Evolutionary conservation across 768 basidiomycete species (phyloP).

Genomic region (Clitopilus hobsonii): DNA sequence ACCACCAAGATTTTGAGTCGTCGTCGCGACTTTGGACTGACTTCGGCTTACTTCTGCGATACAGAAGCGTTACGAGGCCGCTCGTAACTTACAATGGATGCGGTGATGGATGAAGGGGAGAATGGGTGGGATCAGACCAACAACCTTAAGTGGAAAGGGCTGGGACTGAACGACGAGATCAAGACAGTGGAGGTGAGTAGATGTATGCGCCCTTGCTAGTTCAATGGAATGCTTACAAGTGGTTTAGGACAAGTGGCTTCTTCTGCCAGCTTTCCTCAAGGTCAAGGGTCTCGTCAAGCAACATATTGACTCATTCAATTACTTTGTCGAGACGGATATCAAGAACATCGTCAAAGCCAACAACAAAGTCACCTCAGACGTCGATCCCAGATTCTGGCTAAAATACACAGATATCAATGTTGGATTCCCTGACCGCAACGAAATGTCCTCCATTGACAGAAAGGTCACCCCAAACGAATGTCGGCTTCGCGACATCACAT

Average conservation of each 20-base stretch:
- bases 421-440: slow-evolving; percentile 86
- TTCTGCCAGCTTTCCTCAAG: slow-evolving; percentile 93
- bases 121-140: slow-evolving; percentile 57
- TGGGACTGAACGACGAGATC: slow-evolving; percentile 84
- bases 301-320: slow-evolving; percentile 98
- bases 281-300: slow-evolving; percentile 99
- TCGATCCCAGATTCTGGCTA: slow-evolving; percentile 95
- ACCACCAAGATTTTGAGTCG: background rate
- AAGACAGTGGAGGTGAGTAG: slow-evolving; percentile 83
- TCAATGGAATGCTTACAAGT: slow-evolving; percentile 7
- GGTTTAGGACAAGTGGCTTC: slow-evolving; percentile 93
- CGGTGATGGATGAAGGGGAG: slow-evolving; percentile 17
- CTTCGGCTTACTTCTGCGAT: background rate
- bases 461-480: slow-evolving; percentile 96
- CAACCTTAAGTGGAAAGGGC: slow-evolving; percentile 63
- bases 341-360: slow-evolving; percentile 95
- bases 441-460: slow-evolving; percentile 72
- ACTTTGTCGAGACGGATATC: slow-evolving; percentile 96
- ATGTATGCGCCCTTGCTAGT: background rate
- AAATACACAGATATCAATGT: slow-evolving; percentile 96
- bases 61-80: background rate
- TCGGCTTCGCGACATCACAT: slow-evolving; percentile 91
- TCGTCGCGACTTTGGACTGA: background rate
- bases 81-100: background rate
- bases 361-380: slow-evolving; percentile 91